Base-by-base conservation (phyloP, 164 flowering plant genomes). In the Protea cynaroides region DNA sequence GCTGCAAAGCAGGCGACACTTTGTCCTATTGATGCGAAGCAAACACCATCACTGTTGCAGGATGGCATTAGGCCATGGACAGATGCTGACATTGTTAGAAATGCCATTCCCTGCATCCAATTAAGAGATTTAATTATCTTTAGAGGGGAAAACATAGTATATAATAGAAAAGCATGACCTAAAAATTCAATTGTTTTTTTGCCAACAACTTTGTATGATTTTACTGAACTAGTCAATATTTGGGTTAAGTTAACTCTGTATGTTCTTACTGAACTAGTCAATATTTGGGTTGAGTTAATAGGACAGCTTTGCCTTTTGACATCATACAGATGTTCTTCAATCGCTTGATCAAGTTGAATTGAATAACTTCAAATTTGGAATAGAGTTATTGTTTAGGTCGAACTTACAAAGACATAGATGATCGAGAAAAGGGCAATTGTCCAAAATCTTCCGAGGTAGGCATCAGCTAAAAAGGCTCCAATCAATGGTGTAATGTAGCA, bases 391-490 rank as follows among this genome's bases (percentile, higher is more conserved):
- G 53, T 6, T 46, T 44, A 25, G 21, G 34, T 18, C 21, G 11
- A 25, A 10, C 67, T 65, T 56, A 65, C 68, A 40, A 44, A 14
- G 14, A 65, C 61, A 57, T 65, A 65, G 19, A 65, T 65, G 53
- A 65, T 56, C 1, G 68, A 65, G 38, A 43, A 65, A 40, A 43
- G n/a, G 55, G 61, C 53, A 24, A 65, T 56, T 7, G 59, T 57
- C 68, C 68, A 65, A 34, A 12, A 65, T 56, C 68, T 40, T 21
- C 68, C 68, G 54, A 58, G 57, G 56, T 65, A 65, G 53, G 68
- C 61, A 65, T 65, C 68, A n/a, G 68, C 68, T 40, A 65, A 18
- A 57, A 56, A 65, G 68, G 68, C 61, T 19, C 68, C 68, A 18
- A 65, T n/a, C 24, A 57, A 8, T 23, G 68, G 68, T 36, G 51